Evolutionary conservation across 768 basidiomycete genomes (phyloP), one percentile per base, ranked within the genome.

Genomic region (Boletus vermiculosoides): DNA sequence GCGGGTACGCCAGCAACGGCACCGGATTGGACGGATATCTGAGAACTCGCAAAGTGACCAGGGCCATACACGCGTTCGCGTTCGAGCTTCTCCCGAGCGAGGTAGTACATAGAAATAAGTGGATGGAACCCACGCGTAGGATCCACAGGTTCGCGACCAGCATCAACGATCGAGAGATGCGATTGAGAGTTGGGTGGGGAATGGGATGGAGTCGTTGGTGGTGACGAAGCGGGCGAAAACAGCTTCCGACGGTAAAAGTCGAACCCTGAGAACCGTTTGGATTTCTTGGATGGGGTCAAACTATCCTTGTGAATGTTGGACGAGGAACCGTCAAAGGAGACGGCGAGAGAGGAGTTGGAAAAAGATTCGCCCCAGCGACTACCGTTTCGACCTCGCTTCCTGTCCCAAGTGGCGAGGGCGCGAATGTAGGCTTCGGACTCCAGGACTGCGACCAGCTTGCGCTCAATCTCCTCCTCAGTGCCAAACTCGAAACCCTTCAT

Each of bases 401-500:
- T 78, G 68, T 97, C 92, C 89, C 91, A 98, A 40, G 83, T 73
- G 37, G 84, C 78, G 3, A 96, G 80, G 0, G 90, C 83, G 0
- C 86, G 82, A 10, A 78, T 72, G 72, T 98, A 99, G 1, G 75
- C 68, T 30, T 97, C 94, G 0, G 87, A 86, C 60, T 85, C 83
- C 23, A 98, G 83, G 22, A 97, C 81, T 1, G 83, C 78, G 11
- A 81, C 67, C 3, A 98, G 81, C 66, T 79, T 86, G 41, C 78
- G 78, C 71, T 92, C 87, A 54, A 98, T 92, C 13, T 96, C 90
- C 5, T 90, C 88, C 49, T 90, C 87, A 0, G 88, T 77, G 16
- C 97, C 97, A 63, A 99, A 98, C 66, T 98, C 96, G 74, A 99
- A 98, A 5, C 96, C 96, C 42, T 87, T 86, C 97, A 98, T 98